Evolutionary conservation across 352 stramenopile genomes (phyloP), one percentile per base, ranked within the genome.

Genomic region (Phytophthora macrochlamydospora): DNA sequence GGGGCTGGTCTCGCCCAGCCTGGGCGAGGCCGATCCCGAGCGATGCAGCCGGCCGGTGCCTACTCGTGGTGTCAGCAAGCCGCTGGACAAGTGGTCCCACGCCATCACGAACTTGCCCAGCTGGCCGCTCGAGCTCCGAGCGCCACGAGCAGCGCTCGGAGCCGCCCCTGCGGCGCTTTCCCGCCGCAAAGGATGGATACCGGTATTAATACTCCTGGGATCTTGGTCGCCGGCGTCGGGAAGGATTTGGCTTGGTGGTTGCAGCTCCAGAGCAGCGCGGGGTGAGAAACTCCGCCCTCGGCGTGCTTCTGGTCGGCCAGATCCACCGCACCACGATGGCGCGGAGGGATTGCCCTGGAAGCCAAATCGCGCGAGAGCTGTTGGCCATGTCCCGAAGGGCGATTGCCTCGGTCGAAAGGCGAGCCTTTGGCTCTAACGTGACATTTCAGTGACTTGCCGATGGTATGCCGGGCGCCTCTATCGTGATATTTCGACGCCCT

Each of bases 321-420:
- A 40, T 40, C 35, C 35, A 40, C 35, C 6, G 6, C 35, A 40
- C 6, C 35, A 6, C 9, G 35, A 11, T 40, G 35, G 9, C 43
- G 7, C 24, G 43, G 18, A 46, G 40, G 43, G 43, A 49, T 49
- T 49, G 43, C 13, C 14, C 5, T 29, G 43, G 43, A 49, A 49
- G 14, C 43, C 43, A 49, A 49, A 65, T 64, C 65, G 35, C 59
- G 32, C 3, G 14, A 30, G 53, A 63, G 29, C 52, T 4, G 45
- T 14, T 67, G 49, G 52, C 51, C 64, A 60, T 67, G 57, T 67
- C 64, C 63, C 64, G 64, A 14, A 6, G 35, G 9, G 35, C 9
- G 6, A 1, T 40, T 40, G 35, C 6, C 35, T 11, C 35, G 35
- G 35, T 40, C 6, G 35, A 40, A 24, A 24, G 18, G 18, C 18